Evolutionary conservation across 805 yeast genomes (phyloP).

Genomic region (Starmerella bombi): DNA sequence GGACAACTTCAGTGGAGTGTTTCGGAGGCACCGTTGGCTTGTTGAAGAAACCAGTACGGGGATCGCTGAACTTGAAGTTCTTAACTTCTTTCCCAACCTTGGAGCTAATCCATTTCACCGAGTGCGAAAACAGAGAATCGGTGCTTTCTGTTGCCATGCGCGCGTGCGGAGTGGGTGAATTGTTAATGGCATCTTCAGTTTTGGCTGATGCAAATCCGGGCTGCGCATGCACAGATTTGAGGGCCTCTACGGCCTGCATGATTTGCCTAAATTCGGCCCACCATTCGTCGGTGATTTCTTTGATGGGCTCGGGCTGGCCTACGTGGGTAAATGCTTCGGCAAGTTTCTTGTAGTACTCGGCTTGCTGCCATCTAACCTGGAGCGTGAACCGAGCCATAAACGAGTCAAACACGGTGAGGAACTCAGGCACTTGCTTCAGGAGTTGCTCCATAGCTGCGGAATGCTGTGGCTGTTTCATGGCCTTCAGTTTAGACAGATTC

Average conservation of each 20-base stretch:
- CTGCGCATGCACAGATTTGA: conserved; percentile 13
- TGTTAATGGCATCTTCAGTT: background rate
- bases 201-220: background rate
- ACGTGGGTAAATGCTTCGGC: conserved; percentile 21
- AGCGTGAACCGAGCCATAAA: conserved; percentile 15
- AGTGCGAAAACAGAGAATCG: conserved; percentile 7
- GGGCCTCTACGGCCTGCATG: conserved; percentile 21
- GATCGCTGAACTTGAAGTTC: conserved; percentile 11
- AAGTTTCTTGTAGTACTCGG: conserved; percentile 18
- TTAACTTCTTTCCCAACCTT: conserved; percentile 7
- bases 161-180: background rate
- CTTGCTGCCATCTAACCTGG: conserved; percentile 14
- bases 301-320: conserved; percentile 16
- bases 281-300: conserved; percentile 10
- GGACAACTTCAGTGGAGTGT: conserved; percentile 18
- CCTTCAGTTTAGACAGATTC: conserved; percentile 3
- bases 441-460: background rate
- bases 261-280: conserved; percentile 12
- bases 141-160: background rate
- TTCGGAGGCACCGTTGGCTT: conserved; percentile 11
- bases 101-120: conserved; percentile 11
- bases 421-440: conserved; percentile 10
- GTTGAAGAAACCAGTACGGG: conserved; percentile 14
- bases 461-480: conserved; percentile 10
- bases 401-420: conserved; percentile 16